These are phyloP conservation scores for Apophysomyces trapeziformis DNA, from an alignment of 371 early-diverging fungal genomes.

Conservation along the genomic window DNA sequence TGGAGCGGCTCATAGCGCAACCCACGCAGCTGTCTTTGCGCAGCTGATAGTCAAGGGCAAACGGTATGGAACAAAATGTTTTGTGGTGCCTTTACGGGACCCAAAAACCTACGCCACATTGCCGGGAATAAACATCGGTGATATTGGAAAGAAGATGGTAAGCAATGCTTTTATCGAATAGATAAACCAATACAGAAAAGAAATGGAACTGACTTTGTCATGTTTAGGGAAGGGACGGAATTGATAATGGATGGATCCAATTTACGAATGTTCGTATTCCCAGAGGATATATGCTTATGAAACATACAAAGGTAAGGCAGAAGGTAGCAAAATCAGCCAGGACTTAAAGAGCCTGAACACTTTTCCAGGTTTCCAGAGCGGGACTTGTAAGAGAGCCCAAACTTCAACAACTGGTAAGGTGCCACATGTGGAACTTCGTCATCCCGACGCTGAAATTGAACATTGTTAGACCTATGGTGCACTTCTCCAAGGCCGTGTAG, in stretches of 20 bases:
- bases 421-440: not conserved
- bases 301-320: constrained; percentile 78
- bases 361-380: constrained; percentile 57
- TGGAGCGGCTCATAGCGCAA: constrained; percentile 86
- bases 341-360: not conserved
- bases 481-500: constrained; percentile 86
- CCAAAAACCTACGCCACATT: constrained; percentile 59
- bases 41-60: constrained; percentile 80
- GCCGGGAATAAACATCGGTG: constrained; percentile 73
- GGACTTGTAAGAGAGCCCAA: constrained; percentile 75
- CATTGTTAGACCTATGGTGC: constrained; percentile 79
- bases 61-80: constrained; percentile 80
- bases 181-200: not conserved
- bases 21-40: constrained; percentile 83
- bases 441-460: no score
- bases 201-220: not conserved
- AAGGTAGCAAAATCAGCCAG: no score
- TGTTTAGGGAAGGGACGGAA: constrained; percentile 73
- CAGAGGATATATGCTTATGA: constrained; percentile 86
- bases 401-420: constrained; percentile 49
- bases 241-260: constrained; percentile 87
- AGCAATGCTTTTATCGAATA: no score
- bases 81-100: constrained; percentile 73
- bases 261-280: constrained; percentile 84
- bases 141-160: constrained; percentile 76